Base-by-base conservation (phyloP, 768 basidiomycete species). In the Hortiboletus flavorubellus region DNA sequence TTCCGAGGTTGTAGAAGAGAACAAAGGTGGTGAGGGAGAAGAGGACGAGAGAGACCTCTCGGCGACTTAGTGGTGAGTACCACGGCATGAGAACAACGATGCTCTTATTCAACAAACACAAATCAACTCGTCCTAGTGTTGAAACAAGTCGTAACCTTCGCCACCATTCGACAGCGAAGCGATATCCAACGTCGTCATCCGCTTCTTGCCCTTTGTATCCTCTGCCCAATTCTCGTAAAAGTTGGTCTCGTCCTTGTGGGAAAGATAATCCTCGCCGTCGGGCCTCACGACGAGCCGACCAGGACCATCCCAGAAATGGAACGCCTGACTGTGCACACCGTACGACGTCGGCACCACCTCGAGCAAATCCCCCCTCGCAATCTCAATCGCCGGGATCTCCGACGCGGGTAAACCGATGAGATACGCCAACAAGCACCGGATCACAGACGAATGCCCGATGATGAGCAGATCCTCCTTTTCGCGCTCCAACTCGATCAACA, bases 371-470 rank as follows among this genome's bases (percentile, higher is more conserved):
- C 97, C 97, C 12, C 97, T 83, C 37, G 96, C 92, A 62, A 99
- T 88, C 72, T 98, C 96, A 51, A 98, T 96, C 1, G 93, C 95
- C 0, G 97, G 97, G 43, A 99, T 97, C 69, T 99, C 97, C 29
- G 89, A 88, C 0, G 96, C 93, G 6, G 94, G 93, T 4, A 98
- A 78, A 7, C 97, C 97, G 60, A 93, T 93, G 63, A 93, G 85
- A 70, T 93, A 93, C 3, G 94, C 88, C 43, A 98, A 82, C 54
- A 99, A 78, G 74, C 97, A 99, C 16, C 97, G 86, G 64, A 98
- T 97, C 68, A 98, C 97, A 39, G 93, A 96, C 15, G 95, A 93
- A 68, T 98, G 95, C 1, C 93, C 95, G 62, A 98, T 92, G 71
- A 99, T 98, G 38, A 99, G 78, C 5, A 99, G 76, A 72, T 98